Conservation (phyloP, 2,329 filamentous ascomycete genomes). For the Neopestalotiopsis clavispora region DNA sequence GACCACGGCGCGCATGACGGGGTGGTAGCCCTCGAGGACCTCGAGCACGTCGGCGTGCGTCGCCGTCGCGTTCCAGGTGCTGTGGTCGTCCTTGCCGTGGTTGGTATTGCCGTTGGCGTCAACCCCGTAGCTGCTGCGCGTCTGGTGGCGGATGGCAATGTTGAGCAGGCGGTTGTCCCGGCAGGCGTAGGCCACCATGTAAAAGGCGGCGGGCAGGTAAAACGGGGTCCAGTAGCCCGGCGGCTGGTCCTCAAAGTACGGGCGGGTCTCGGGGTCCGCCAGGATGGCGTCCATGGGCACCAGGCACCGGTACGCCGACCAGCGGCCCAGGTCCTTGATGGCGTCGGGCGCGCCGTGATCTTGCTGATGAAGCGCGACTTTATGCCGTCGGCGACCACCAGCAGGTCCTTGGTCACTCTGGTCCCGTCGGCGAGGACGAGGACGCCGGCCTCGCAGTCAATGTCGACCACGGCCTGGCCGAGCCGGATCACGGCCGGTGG, state of each 20-base stretch:
- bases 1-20: constrained; percentile 17
- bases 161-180: constrained; percentile 13
- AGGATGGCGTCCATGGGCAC: constrained; percentile 20
- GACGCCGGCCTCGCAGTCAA: constrained; percentile 17
- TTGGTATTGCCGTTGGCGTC: not conserved
- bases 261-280: constrained; percentile 2
- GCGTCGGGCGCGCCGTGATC: constrained; percentile 12
- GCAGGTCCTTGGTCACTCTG: constrained; percentile 26
- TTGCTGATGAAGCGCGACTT: constrained; percentile 15
- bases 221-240: constrained; percentile 20
- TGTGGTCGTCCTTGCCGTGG: not conserved
- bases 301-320: constrained; percentile 22
- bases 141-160: constrained; percentile 18
- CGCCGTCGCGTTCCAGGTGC: constrained; percentile 18
- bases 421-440: constrained; percentile 15
- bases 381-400: constrained; percentile 36
- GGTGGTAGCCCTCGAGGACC: constrained; percentile 18
- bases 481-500: constrained; percentile 12
- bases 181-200: constrained; percentile 21
- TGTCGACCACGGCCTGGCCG: constrained; percentile 13
- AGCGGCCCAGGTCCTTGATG: constrained; percentile 15
- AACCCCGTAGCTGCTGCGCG: not conserved
- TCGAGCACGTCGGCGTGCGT: constrained; percentile 16
- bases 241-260: constrained; percentile 11
- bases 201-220: constrained; percentile 16